Evolutionary conservation across 1,284 basidiomycete genomes (phyloP), one percentile per base, ranked within the genome.

Genomic region (Athelia psychrophila): DNA sequence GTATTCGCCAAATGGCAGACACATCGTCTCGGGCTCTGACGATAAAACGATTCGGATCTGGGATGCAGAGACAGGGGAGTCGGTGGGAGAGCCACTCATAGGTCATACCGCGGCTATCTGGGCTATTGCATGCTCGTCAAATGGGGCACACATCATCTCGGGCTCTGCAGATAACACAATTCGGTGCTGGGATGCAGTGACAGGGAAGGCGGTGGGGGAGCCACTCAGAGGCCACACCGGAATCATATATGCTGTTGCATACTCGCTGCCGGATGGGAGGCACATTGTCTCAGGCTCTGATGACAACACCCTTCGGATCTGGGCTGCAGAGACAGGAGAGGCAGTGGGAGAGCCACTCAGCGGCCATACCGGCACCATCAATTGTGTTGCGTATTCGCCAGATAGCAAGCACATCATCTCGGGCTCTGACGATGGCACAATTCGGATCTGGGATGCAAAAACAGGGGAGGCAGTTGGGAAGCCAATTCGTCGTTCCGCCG

Each of bases 1-100:
- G 8, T 55, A 52, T 25, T 61, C 58, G 2, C 51, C 47, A 8
- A 45, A 57, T 44, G 58, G 55, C 22, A 50, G 30, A 18, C 38
- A 22, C 15, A 46, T 60, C 35, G 55, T 54, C 2, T 58, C 58
- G 20, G 51, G 55, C 6, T 58, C 58, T 30, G 2, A 13, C 5
- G 55, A 58, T 25, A 46, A 13, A 10, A 50, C 48, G 23, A 51
- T 60, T 18, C 22, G 44, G 2, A 51, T 60, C 5, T 61, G 60
- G 60, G 48, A 61, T 55, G 44, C 48, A 27, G 27, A 32, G 13
- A 55, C 52, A n/a, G 54, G 54, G 5, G 23, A n/a, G 22, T 10
- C n/a, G 10, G n/a, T 35, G 10, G n/a, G 10, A 35, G 33, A n/a
- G n/a, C 33, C 33, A n/a, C 33, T 35, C 10, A n/a, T 12, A 35